Conservation (phyloP, 805 yeast species). For the Trichomonascus vanleenenianus region DNA sequence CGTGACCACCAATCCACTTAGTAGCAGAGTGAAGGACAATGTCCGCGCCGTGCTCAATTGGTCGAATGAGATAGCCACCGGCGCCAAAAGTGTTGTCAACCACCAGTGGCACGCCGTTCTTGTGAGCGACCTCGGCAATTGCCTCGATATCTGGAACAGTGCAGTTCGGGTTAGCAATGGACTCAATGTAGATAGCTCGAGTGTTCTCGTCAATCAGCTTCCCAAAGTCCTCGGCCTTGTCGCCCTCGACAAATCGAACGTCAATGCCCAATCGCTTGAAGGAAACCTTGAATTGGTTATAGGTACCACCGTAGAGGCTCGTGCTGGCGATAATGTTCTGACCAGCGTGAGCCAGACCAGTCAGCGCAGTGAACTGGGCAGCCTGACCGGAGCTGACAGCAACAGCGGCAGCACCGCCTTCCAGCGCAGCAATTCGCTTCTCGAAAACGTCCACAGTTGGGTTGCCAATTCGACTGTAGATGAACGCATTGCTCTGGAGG, state of each 20-base stretch:
- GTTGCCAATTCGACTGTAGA: slow-evolving; percentile 85
- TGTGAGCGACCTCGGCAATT: slow-evolving; percentile 69
- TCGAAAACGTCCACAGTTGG: slow-evolving; percentile 92
- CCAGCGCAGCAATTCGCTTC: slow-evolving; percentile 85
- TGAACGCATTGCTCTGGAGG: slow-evolving; percentile 72
- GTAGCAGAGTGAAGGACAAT: slow-evolving; percentile 92
- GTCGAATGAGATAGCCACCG: slow-evolving; percentile 81
- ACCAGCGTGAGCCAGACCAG: slow-evolving; percentile 79
- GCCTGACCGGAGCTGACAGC: slow-evolving; percentile 96
- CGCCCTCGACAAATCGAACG: slow-evolving; percentile 79
- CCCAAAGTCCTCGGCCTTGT: slow-evolving; percentile 62
- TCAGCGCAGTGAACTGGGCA: slow-evolving; percentile 80
- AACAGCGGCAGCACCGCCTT: slow-evolving; percentile 84
- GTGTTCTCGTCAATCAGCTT: slow-evolving; percentile 73
- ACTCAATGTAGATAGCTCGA: slow-evolving; percentile 81
- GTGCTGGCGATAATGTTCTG: slow-evolving; percentile 86
- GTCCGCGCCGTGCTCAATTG: slow-evolving; percentile 86
- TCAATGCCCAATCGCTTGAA: slow-evolving; percentile 85
- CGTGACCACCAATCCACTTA: slow-evolving; percentile 97
- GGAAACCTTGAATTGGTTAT: slow-evolving; percentile 88
- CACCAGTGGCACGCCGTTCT: slow-evolving; percentile 80
- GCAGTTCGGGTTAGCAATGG: slow-evolving; percentile 89
- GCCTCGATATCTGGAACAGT: slow-evolving; percentile 86
- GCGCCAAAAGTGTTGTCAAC: slow-evolving; percentile 98
- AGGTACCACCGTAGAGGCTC: slow-evolving; percentile 90